A percentile compares a stretch with the other conserved stretches of the same genome.
Conservation (phyloP, 108 stramenopile species). For the Nitzschia sp. region DNA sequence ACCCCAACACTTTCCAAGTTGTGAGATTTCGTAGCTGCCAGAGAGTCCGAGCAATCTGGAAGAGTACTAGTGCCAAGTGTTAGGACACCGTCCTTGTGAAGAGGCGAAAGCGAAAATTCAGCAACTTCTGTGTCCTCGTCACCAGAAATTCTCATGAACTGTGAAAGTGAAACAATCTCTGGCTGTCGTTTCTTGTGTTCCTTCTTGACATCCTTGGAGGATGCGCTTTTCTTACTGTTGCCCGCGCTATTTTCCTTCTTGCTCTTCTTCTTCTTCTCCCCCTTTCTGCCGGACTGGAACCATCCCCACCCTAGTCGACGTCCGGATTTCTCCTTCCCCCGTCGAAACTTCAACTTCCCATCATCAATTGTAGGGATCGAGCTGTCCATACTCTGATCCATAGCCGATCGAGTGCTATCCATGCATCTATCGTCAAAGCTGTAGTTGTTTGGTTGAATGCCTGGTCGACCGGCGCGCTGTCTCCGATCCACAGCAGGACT, state of each 20-base stretch:
- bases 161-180: background rate
- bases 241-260: background rate
- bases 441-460: background rate
- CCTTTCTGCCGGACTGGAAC: background rate
- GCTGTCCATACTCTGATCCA: conserved; percentile 10
- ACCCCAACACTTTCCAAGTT: background rate
- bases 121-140: background rate
- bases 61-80: background rate
- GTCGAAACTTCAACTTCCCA: background rate
- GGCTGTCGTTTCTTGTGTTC: background rate
- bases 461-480: background rate
- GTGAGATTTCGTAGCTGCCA: background rate
- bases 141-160: conserved; percentile 11
- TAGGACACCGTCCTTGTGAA: background rate
- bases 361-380: background rate
- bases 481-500: background rate
- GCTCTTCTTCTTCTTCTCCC: background rate
- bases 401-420: background rate
- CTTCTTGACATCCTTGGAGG: background rate
- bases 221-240: background rate
- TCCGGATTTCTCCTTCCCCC: background rate
- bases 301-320: background rate
- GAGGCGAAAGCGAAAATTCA: background rate
- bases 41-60: background rate
- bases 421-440: background rate